Conservation (phyloP, 371 early-diverging fungal genomes). For the Actinomucor elegans region DNA sequence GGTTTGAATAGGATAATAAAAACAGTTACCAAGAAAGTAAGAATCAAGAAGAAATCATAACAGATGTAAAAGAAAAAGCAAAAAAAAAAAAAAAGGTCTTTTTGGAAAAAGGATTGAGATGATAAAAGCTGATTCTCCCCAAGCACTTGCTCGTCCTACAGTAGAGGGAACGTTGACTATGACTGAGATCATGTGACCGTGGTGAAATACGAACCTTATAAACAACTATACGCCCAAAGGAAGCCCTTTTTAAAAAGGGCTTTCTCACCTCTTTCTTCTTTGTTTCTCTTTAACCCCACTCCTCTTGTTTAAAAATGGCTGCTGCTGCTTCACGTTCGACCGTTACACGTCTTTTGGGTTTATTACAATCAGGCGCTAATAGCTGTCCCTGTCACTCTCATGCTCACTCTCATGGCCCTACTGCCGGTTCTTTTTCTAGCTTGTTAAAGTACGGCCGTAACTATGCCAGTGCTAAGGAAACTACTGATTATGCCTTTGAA, state of each 20-base stretch:
- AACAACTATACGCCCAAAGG: too few species aligned
- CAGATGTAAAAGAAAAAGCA: too few species aligned
- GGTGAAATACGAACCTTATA: constrained; percentile 16
- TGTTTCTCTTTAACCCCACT: constrained; percentile 2
- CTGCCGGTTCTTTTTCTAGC: constrained; percentile 32
- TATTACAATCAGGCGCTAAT: constrained; percentile 43
- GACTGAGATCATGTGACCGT: constrained; percentile 25
- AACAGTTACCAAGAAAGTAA: too few species aligned
- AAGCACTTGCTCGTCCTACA: constrained; percentile 6
- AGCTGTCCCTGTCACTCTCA: constrained; percentile 61
- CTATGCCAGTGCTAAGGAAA: constrained; percentile 46
- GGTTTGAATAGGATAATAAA: too few species aligned
- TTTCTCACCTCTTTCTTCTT: constrained; percentile 7
- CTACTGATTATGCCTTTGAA: constrained; percentile 80
- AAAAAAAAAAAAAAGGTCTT: too few species aligned
- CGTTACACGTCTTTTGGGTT: constrained; percentile 46
- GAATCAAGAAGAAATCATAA: too few species aligned
- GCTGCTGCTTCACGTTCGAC: constrained; percentile 50
- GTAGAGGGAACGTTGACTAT: neutral
- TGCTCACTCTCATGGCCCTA: constrained; percentile 38
- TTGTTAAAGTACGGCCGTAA: constrained; percentile 48
- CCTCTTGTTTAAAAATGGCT: constrained; percentile 30
- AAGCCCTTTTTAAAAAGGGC: too few species aligned
- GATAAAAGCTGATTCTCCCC: too few species aligned
- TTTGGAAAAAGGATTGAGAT: too few species aligned